Conservation (phyloP, 2,329 filamentous ascomycete genomes). For the Xylaria sp. region DNA sequence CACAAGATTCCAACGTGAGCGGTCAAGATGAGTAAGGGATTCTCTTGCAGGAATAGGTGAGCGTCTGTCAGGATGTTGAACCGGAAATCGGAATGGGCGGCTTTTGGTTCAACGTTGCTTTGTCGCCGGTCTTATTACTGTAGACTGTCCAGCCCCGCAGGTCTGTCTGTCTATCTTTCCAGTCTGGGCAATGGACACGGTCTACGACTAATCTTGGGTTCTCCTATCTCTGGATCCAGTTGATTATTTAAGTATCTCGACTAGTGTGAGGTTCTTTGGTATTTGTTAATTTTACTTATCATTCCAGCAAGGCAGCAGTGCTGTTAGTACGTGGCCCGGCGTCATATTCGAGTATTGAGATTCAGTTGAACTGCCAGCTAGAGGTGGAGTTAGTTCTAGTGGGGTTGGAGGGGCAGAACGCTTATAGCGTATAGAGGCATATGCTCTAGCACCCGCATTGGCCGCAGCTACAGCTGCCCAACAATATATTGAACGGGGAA, state of each 20-base stretch:
- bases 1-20: conserved; percentile 10
- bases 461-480: neutral
- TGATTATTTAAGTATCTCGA: neutral
- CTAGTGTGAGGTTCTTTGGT: conserved; percentile 23
- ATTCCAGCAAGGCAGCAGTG: conserved; percentile 17
- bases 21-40: neutral
- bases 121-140: conserved; percentile 14
- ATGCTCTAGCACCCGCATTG: conserved; percentile 5
- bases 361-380: conserved; percentile 24
- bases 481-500: conserved; percentile 23
- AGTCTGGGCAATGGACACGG: conserved; percentile 9
- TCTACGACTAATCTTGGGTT: conserved; percentile 11
- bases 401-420: conserved; percentile 22
- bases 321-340: conserved; percentile 13
- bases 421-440: conserved; percentile 28
- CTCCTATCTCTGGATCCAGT: conserved; percentile 24
- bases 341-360: conserved; percentile 14
- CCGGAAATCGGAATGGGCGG: conserved; percentile 16
- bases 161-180: conserved; percentile 1
- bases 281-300: conserved; percentile 30
- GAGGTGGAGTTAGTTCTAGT: neutral
- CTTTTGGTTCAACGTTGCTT: conserved; percentile 28
- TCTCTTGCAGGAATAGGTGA: neutral
- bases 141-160: conserved; percentile 24
- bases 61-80: conserved; percentile 20